Base-by-base conservation (phyloP, 108 stramenopile species). In the Pelagomonas calceolata region DNA sequence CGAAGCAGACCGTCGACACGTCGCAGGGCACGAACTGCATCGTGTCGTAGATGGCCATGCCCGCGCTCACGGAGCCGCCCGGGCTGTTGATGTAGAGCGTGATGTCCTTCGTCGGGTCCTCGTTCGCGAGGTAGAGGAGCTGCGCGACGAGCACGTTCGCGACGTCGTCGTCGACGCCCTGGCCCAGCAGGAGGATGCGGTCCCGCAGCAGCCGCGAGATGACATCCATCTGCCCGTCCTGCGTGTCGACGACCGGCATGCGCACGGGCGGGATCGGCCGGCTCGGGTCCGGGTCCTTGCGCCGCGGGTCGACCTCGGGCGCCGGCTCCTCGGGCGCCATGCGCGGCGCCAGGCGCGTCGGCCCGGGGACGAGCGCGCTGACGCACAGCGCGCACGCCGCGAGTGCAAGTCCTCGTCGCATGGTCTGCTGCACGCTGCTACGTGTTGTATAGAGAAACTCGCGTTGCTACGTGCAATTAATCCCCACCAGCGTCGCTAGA, bases 81-180 rank as follows among this genome's bases (percentile, higher is more conserved):
- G 95, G 95, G 43, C 83, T 85, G 77, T 96, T 96, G 85, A 96
- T 96, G 86, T 94, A 96, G 34, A 96, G 81, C 30, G 93, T 94
- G 77, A 96, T 94, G 66, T 96, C 95, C 75, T 89, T 88, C 45
- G 85, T 82, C 18, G 93, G 93, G 78, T 96, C n/a, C n/a, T n/a
- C n/a, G n/a, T n/a, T n/a, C n/a, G n/a, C n/a, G n/a, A n/a, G n/a
- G n/a, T n/a, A n/a, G 63, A 96, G 81, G 31, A 96, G 85, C 68
- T 94, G 93, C 0, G 93, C 91, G 0, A 92, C 93, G 63, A 93
- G 75, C 30, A 91, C 91, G 70, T 96, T 96, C 72, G 93, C 93
- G 26, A 96, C 90, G 81, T 94, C 93, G 75, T 96, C 94, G 77
- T 91, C 88, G 67, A 95, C 94, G 67, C 84, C 82, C 36, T 88